phyloP scores from a whole-genome alignment of 441 rosid genomes.

The Erodium chrysanthum region DNA sequence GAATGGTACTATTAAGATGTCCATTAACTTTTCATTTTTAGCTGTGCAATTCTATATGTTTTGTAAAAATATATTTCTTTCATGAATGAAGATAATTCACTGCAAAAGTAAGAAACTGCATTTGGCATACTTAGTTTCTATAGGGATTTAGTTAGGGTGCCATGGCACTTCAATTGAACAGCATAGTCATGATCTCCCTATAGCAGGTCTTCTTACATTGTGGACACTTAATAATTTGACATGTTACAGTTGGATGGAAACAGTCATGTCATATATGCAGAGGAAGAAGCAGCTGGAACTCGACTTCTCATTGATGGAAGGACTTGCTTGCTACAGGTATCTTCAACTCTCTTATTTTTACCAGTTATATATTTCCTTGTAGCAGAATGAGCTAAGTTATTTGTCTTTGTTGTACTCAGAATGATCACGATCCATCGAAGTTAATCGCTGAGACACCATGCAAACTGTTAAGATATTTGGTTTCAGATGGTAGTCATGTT shows the following conservation, averaged over 20 bases:
- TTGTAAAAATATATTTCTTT: neutral
- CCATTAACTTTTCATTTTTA: too few relatives aligned
- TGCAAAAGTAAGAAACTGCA: neutral
- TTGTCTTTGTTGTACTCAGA: slow-evolving; percentile 33
- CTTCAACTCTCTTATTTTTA: slow-evolving; percentile 14
- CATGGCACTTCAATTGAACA: too few relatives aligned
- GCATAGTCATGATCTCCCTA: too few relatives aligned
- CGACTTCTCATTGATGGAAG: slow-evolving; percentile 99
- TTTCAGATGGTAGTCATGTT: slow-evolving; percentile 77
- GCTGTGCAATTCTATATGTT: too few relatives aligned
- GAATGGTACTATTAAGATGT: neutral
- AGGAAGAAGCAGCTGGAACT: slow-evolving; percentile 99
- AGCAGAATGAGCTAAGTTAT: slow-evolving; percentile 15
- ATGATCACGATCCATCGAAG: slow-evolving; percentile 99
- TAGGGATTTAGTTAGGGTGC: neutral
- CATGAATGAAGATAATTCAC: neutral
- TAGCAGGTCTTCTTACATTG: neutral
- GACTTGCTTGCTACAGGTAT: slow-evolving; percentile 93
- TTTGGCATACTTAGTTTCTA: neutral
- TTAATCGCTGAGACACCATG: slow-evolving; percentile 97
- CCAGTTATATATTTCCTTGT: neutral
- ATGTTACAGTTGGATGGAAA: slow-evolving; percentile 85
- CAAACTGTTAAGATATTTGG: slow-evolving; percentile 92
- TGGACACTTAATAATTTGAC: neutral
- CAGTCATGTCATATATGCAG: slow-evolving; percentile 98